Evolutionary conservation across 108 stramenopile genomes (phyloP).

Genomic region (Nitzschia sp.): DNA sequence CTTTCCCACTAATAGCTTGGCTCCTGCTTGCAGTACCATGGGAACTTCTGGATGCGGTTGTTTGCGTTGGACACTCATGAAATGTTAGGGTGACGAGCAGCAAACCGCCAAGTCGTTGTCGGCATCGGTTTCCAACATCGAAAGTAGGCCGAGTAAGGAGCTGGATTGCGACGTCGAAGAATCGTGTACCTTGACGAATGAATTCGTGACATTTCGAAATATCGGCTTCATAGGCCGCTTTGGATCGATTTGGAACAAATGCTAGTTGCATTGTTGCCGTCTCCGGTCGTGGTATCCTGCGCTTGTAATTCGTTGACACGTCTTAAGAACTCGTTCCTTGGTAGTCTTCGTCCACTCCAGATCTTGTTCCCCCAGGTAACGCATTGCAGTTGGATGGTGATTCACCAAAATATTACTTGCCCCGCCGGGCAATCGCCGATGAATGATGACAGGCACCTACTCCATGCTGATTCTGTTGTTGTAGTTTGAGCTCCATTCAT

Average conservation of each 20-base stretch:
- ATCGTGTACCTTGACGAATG: conserved; percentile 83
- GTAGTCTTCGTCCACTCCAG: conserved; percentile 65
- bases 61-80: conserved; percentile 68
- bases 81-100: conserved; percentile 95
- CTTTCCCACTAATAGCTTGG: conserved; percentile 97
- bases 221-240: conserved; percentile 54
- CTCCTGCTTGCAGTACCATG: conserved; percentile 67
- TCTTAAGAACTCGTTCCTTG: background rate
- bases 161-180: conserved; percentile 86
- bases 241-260: conserved; percentile 67
- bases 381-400: conserved; percentile 64
- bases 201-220: conserved; percentile 71
- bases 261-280: no score
- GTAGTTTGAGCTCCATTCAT: no score
- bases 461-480: no score
- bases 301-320: no score
- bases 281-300: no score
- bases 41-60: conserved; percentile 13
- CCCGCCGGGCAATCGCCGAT: no score
- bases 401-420: conserved; percentile 70
- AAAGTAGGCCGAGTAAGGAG: conserved; percentile 90
- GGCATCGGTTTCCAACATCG: conserved; percentile 35
- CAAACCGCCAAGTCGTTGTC: conserved; percentile 61
- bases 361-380: conserved; percentile 56
- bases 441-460: no score